Percentiles rank a stretch among this genome's conserved stretches.
Evolutionary conservation across 495 filamentous ascomycete species (phyloP).

Genomic region (Neurospora hispaniola): DNA sequence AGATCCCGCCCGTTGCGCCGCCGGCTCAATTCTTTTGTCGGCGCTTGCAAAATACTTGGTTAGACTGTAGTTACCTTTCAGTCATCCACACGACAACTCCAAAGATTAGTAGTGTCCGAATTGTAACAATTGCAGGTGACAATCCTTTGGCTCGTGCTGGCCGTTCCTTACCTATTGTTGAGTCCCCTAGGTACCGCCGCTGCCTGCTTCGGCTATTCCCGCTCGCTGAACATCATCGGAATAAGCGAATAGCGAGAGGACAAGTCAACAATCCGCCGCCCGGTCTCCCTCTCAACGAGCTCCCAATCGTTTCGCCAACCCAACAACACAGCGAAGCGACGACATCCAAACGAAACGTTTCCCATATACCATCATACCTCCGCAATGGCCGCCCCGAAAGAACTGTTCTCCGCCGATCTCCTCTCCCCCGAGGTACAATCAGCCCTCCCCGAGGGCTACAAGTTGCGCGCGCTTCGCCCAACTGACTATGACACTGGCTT

Average conservation of each 20-base stretch:
- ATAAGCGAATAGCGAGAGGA: neutral
- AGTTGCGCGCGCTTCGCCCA: slow-evolving; percentile 65
- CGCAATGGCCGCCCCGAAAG: slow-evolving; percentile 36
- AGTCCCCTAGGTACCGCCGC: neutral
- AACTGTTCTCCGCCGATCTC: slow-evolving; percentile 66
- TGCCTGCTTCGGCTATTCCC: neutral
- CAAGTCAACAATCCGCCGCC: neutral
- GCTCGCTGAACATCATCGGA: neutral
- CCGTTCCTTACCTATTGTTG: neutral
- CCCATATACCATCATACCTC: neutral
- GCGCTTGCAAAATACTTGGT: neutral
- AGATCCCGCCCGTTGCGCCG: neutral
- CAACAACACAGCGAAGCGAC: neutral
- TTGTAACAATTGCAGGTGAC: neutral
- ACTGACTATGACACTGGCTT: slow-evolving; percentile 72
- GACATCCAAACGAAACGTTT: neutral
- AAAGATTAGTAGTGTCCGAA: neutral
- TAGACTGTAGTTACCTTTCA: neutral
- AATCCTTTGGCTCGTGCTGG: neutral
- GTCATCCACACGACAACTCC: neutral
- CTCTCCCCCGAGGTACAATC: slow-evolving; percentile 65
- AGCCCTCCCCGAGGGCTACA: slow-evolving; percentile 69
- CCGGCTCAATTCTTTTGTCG: neutral
- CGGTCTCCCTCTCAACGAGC: neutral
- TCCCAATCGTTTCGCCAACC: neutral